Evolutionary conservation across 805 yeast species (phyloP).

Genomic region (Metschnikowia arizonensis): DNA sequence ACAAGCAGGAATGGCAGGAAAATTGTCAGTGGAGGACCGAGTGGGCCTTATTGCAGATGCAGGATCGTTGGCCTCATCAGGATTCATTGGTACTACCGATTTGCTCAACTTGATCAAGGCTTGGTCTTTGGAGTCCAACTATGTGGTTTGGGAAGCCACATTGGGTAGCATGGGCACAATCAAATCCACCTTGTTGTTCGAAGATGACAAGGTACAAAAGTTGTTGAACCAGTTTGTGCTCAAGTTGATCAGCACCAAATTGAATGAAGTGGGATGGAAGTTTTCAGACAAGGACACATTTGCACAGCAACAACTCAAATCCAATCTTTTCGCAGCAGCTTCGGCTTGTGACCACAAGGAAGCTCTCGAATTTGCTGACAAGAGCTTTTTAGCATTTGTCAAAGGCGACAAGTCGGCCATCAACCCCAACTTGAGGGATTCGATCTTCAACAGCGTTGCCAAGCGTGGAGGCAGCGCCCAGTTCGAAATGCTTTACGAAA

Average conservation of each 20-base stretch:
- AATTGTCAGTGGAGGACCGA: constrained; percentile 70
- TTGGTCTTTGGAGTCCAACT: constrained; percentile 58
- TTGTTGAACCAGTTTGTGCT: constrained; percentile 46
- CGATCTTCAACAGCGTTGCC: constrained; percentile 66
- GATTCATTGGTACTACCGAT: constrained; percentile 58
- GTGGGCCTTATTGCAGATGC: constrained; percentile 81
- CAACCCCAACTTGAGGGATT: constrained; percentile 66
- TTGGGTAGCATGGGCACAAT: constrained; percentile 45
- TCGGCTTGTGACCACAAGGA: constrained; percentile 47
- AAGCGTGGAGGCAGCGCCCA: constrained; percentile 56
- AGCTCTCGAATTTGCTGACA: constrained; percentile 44
- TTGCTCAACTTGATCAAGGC: constrained; percentile 55
- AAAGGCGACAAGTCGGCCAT: constrained; percentile 65
- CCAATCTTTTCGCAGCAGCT: constrained; percentile 58
- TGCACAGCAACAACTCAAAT: constrained; percentile 63
- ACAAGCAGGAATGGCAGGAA: constrained; percentile 50
- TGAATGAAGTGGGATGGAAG: constrained; percentile 59
- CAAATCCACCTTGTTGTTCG: constrained; percentile 54
- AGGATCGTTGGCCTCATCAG: constrained; percentile 65
- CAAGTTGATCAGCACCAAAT: constrained; percentile 53
- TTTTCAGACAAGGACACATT: constrained; percentile 54
- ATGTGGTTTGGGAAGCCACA: constrained; percentile 67
- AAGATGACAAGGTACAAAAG: constrained; percentile 44
- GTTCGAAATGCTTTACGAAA: constrained; percentile 56
- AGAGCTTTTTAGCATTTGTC: constrained; percentile 49